These are phyloP conservation scores for Hordeum marinum DNA, from an alignment of 176 grass and related monocot genomes.

Conservation along the genomic window DNA sequence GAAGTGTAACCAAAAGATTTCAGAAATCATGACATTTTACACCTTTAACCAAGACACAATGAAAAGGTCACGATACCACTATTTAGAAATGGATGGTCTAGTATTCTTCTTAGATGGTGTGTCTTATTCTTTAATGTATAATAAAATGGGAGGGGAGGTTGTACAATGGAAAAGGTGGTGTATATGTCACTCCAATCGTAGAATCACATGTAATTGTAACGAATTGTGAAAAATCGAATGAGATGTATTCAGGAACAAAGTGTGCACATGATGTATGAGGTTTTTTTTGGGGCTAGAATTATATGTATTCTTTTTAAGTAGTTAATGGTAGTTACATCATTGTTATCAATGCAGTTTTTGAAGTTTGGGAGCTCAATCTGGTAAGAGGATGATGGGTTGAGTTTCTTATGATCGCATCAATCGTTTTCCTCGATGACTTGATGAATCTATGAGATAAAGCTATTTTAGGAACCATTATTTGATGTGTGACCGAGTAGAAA, in stretches of 20 bases:
- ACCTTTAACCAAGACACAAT: neutral
- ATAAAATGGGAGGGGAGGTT: too few relatives aligned
- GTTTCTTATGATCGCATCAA: constrained; percentile 32
- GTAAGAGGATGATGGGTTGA: neutral
- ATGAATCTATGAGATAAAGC: neutral
- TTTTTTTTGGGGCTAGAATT: too few relatives aligned
- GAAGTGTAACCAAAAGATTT: too few relatives aligned
- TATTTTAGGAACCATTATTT: neutral
- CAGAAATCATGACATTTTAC: neutral
- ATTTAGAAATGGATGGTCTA: too few relatives aligned
- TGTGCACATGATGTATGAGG: too few relatives aligned
- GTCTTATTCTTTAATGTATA: too few relatives aligned
- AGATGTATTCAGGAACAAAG: too few relatives aligned
- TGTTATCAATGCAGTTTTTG: constrained; percentile 51
- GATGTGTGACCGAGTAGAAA: neutral
- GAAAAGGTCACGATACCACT: neutral
- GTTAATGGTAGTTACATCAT: constrained; percentile 55
- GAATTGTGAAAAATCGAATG: too few relatives aligned
- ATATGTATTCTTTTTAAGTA: neutral
- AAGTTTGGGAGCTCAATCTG: constrained; percentile 79
- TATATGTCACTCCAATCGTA: too few relatives aligned
- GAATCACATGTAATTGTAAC: too few relatives aligned
- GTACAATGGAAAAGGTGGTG: neutral
- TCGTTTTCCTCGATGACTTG: constrained; percentile 49
- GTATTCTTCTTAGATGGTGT: too few relatives aligned